Percentiles rank a stretch among this genome's conserved stretches.
Conservation (phyloP, 192 early-diverging fungal species). For the Dissophora globulifera region DNA sequence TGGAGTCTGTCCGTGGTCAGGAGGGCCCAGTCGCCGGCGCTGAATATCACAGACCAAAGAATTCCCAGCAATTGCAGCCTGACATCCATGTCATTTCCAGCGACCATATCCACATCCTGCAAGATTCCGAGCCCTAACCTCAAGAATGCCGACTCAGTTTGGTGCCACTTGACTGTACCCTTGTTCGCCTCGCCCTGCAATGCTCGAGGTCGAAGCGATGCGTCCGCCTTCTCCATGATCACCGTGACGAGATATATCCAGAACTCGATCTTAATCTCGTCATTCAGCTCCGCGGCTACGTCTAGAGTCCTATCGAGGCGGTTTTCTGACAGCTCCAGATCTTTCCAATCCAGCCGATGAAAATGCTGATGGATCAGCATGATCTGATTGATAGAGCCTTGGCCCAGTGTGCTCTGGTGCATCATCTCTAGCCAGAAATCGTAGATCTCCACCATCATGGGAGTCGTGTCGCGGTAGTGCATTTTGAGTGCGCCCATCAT, state of each 20-base stretch:
- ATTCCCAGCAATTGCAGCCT: conserved; percentile 28
- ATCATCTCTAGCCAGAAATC: conserved; percentile 35
- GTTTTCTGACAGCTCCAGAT: conserved; percentile 13
- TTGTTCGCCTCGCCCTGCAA: background rate
- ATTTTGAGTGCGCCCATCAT: conserved; percentile 17
- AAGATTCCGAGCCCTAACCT: conserved; percentile 19
- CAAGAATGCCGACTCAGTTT: conserved; percentile 24
- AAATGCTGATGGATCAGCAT: conserved; percentile 52
- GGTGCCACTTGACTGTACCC: conserved; percentile 12
- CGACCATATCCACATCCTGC: conserved; percentile 22
- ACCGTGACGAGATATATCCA: conserved; percentile 36
- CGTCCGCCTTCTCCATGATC: conserved; percentile 40
- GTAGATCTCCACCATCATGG: conserved; percentile 22
- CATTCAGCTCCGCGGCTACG: conserved; percentile 6
- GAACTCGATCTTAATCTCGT: conserved; percentile 25
- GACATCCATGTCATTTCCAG: conserved; percentile 26
- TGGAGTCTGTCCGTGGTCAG: conserved; percentile 9
- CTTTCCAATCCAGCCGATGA: conserved; percentile 36
- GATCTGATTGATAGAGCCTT: conserved; percentile 36
- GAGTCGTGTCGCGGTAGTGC: conserved; percentile 11
- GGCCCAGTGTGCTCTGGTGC: conserved; percentile 9
- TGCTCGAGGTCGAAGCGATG: conserved; percentile 14
- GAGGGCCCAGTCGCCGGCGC: conserved; percentile 21
- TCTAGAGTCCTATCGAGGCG: conserved; percentile 13
- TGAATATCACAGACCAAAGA: conserved; percentile 21